Evolutionary conservation across 805 yeast species (phyloP).

Genomic region (Ogataea pini): DNA sequence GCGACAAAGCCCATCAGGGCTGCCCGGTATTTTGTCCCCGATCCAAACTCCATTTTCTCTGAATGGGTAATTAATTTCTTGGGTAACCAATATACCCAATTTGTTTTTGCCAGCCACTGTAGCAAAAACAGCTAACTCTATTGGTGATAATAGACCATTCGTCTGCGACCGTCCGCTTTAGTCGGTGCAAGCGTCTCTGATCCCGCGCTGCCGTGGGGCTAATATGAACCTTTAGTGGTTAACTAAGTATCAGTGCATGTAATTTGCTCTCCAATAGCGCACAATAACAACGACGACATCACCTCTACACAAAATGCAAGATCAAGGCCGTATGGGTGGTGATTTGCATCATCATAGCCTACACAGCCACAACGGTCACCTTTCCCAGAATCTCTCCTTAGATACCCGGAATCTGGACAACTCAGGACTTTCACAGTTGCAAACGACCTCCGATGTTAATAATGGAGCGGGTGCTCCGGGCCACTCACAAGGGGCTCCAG

Average conservation of each 20-base stretch:
- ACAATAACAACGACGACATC: background rate
- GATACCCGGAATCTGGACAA: slow-evolving; percentile 9
- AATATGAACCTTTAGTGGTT: slow-evolving; percentile 2
- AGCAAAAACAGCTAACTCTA: background rate
- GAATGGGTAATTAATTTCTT: background rate
- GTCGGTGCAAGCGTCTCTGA: background rate
- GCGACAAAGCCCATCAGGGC: no score
- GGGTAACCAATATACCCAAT: background rate
- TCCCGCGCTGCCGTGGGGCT: slow-evolving; percentile 4
- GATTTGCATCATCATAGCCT: background rate
- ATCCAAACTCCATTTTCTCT: background rate
- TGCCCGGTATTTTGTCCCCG: no score
- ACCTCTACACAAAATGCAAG: background rate
- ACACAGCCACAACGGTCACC: background rate
- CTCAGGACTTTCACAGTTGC: slow-evolving; percentile 1
- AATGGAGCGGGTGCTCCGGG: slow-evolving; percentile 7
- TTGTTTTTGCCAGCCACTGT: background rate
- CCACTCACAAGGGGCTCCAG: slow-evolving; percentile 11
- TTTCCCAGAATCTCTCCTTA: background rate
- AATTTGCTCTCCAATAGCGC: background rate
- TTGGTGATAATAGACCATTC: background rate
- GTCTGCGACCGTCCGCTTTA: background rate
- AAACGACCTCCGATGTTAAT: background rate
- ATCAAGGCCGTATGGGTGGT: background rate
- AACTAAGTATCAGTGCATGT: background rate